These are phyloP conservation scores for Epichloe typhina DNA, from an alignment of 2,329 filamentous ascomycete genomes.

Conservation along the genomic window DNA sequence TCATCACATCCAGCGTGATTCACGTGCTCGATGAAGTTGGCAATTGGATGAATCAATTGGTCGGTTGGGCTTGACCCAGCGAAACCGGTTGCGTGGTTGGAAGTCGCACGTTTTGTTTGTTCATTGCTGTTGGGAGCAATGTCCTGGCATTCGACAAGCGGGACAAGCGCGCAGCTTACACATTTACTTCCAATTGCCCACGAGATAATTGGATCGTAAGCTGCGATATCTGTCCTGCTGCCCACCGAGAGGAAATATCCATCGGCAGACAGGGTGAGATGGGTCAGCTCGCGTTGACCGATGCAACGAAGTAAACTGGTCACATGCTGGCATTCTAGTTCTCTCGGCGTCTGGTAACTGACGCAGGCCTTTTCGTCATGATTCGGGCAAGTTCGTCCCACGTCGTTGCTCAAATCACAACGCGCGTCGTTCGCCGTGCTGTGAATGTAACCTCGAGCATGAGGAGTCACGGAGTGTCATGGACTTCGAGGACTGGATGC, in stretches of 20 bases:
- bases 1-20: neutral
- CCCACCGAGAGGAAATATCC: neutral
- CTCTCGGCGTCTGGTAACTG: neutral
- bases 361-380: neutral
- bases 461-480: neutral
- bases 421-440: neutral
- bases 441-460: neutral
- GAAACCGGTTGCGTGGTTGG: neutral
- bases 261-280: neutral
- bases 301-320: neutral
- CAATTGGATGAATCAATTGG: neutral
- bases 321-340: neutral
- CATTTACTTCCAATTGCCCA: neutral
- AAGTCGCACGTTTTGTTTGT: neutral
- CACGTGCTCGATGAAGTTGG: neutral
- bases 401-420: neutral
- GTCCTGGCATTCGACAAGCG: neutral
- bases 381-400: neutral
- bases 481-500: neutral
- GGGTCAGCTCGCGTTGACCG: neutral
- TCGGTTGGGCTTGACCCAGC: no score
- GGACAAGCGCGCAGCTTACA: neutral
- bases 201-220: no score
- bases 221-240: neutral
- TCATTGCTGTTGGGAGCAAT: neutral